A percentile compares a stretch with the other conserved stretches of the same genome.
Conservation (phyloP, 1,284 basidiomycete species). For the Ganoderma leucocontextum region DNA sequence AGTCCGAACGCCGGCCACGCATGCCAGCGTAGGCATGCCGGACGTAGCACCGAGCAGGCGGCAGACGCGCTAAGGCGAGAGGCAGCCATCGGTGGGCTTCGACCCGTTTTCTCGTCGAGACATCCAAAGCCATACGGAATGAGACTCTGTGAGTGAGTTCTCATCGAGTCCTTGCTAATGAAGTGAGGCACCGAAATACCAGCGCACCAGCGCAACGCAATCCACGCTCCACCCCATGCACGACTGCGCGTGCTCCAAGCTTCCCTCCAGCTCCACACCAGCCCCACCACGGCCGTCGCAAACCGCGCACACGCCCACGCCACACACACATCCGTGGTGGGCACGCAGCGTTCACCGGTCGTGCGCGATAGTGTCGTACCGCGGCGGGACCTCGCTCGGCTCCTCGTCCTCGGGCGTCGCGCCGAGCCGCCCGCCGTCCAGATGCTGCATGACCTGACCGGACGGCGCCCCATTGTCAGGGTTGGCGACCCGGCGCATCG, state of each 20-base stretch:
- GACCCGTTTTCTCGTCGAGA: background rate
- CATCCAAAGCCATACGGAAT: background rate
- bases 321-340: background rate
- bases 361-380: constrained; percentile 45
- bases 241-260: background rate
- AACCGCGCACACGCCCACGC: background rate
- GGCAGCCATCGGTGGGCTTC: background rate
- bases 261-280: background rate
- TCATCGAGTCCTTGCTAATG: background rate
- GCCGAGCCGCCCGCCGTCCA: constrained; percentile 41
- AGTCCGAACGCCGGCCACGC: background rate
- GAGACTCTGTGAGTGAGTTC: background rate
- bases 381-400: constrained; percentile 45
- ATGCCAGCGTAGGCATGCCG: background rate
- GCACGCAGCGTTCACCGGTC: constrained; percentile 19
- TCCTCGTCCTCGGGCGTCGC: constrained; percentile 34
- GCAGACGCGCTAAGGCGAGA: background rate
- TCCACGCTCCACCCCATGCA: background rate
- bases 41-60: too few relatives aligned
- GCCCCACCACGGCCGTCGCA: background rate
- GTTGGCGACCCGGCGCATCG: constrained; percentile 37
- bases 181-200: background rate
- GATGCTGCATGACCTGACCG: constrained; percentile 38
- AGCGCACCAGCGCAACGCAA: background rate
- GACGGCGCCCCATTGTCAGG: constrained; percentile 18